Evolutionary conservation across 768 basidiomycete species (phyloP).

Genomic region (Pilatotrama ljubarskyi): DNA sequence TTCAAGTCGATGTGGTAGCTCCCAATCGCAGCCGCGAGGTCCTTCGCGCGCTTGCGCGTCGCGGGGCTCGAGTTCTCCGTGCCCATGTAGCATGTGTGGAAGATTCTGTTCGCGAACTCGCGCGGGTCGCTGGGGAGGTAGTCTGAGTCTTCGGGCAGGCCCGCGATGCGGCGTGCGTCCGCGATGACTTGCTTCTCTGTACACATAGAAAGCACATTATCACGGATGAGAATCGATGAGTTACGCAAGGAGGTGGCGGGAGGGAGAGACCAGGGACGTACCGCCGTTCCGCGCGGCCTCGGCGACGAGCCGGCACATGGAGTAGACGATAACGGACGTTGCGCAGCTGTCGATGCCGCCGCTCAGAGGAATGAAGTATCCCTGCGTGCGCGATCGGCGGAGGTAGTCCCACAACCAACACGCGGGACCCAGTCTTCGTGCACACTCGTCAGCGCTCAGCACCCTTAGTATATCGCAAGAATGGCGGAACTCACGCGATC

Average conservation of each 20-base stretch:
- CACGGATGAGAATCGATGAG: no score
- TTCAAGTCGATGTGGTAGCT: conserved; percentile 95
- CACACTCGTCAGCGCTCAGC: neutral
- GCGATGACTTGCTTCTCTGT: conserved; percentile 82
- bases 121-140: conserved; percentile 86
- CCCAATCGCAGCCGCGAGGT: conserved; percentile 85
- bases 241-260: no score
- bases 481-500: conserved; percentile 74
- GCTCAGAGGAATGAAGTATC: conserved; percentile 93
- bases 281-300: conserved; percentile 76
- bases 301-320: conserved; percentile 91
- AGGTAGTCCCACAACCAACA: conserved; percentile 99
- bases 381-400: conserved; percentile 87
- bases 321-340: conserved; percentile 92
- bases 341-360: conserved; percentile 98
- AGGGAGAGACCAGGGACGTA: no score
- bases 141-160: conserved; percentile 76
- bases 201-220: no score
- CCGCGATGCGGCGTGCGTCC: conserved; percentile 87
- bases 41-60: conserved; percentile 83
- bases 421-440: conserved; percentile 77
- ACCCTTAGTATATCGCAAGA: no score
- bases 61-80: conserved; percentile 93
- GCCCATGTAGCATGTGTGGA: conserved; percentile 99
- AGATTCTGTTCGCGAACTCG: conserved; percentile 84